Conservation (phyloP, 495 filamentous ascomycete genomes). For the Cercophora samala region DNA sequence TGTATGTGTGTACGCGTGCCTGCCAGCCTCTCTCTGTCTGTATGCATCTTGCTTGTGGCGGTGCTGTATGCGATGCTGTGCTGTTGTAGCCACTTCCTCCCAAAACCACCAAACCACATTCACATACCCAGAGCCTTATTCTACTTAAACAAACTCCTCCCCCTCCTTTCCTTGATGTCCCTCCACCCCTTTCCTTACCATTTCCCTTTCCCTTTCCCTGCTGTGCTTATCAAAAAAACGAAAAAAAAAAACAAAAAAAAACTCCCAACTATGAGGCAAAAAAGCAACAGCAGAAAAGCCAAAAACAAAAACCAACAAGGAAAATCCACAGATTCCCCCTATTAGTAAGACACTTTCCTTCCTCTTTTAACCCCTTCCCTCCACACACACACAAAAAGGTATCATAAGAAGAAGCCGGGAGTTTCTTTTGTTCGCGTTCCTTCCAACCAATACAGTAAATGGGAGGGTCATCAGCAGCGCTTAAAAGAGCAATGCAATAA, state of each 20-base stretch:
- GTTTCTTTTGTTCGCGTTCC: constrained; percentile 6
- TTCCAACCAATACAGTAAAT: constrained; percentile 19
- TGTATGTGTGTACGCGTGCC: background rate
- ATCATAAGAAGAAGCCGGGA: constrained; percentile 20
- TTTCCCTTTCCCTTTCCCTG: background rate
- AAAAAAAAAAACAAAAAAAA: too few species aligned
- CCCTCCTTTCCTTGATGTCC: background rate
- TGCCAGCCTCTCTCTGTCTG: too few species aligned
- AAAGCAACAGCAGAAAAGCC: background rate
- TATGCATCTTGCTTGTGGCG: background rate
- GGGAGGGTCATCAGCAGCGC: constrained; percentile 1
- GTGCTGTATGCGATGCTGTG: background rate
- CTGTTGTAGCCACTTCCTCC: background rate
- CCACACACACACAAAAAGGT: constrained; percentile 20
- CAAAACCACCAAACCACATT: background rate
- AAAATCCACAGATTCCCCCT: background rate
- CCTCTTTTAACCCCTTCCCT: background rate
- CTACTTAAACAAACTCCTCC: background rate
- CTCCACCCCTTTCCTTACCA: background rate
- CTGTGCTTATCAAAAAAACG: constrained; percentile 6
- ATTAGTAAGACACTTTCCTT: background rate
- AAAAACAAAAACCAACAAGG: background rate
- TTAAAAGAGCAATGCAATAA: constrained; percentile 3
- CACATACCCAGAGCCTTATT: background rate
- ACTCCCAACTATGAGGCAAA: background rate